Evolutionary conservation across 2,329 filamentous ascomycete genomes (phyloP).

Genomic region (Scytalidium lignicola): DNA sequence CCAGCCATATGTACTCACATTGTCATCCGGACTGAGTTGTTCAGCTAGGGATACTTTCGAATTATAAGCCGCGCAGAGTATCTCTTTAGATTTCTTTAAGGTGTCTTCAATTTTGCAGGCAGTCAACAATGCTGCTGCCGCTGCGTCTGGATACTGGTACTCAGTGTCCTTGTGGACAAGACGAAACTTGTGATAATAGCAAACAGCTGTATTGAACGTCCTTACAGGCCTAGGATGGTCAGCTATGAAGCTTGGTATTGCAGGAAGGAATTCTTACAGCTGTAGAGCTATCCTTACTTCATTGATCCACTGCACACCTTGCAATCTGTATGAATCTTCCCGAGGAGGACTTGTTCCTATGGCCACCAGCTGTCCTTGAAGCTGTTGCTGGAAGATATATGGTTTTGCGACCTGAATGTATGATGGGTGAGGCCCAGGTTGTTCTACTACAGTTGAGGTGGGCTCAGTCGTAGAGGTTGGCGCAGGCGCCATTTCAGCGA

Average conservation of each 20-base stretch:
- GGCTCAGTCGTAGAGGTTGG: slow-evolving; percentile 4
- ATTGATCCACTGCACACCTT: slow-evolving; percentile 86
- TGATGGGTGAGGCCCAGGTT: slow-evolving; percentile 24
- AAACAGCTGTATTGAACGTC: slow-evolving; percentile 86
- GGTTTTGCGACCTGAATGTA: slow-evolving; percentile 44
- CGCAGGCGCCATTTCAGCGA: slow-evolving; percentile 15
- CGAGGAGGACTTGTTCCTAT: slow-evolving; percentile 69
- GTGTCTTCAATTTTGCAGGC: slow-evolving; percentile 98
- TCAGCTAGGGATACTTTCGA: slow-evolving; percentile 60
- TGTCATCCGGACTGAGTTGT: slow-evolving; percentile 73
- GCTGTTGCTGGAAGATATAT: slow-evolving; percentile 76
- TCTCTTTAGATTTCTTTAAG: slow-evolving; percentile 91
- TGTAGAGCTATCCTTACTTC: slow-evolving; percentile 73
- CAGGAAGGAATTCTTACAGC: slow-evolving; percentile 49
- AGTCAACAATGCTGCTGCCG: slow-evolving; percentile 81
- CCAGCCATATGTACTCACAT: slow-evolving; percentile 45
- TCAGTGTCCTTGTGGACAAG: slow-evolving; percentile 79
- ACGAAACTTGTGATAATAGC: slow-evolving; percentile 92
- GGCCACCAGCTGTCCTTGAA: slow-evolving; percentile 66
- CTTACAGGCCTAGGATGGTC: slow-evolving; percentile 63
- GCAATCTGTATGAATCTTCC: slow-evolving; percentile 75
- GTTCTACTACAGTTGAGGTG: slow-evolving; percentile 3
- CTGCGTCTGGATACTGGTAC: slow-evolving; percentile 82
- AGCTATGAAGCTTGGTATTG: slow-evolving; percentile 1
- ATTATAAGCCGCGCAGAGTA: slow-evolving; percentile 86